These are phyloP conservation scores for Psilocybe cubensis DNA, from an alignment of 768 basidiomycete species.

Conservation along the genomic window DNA sequence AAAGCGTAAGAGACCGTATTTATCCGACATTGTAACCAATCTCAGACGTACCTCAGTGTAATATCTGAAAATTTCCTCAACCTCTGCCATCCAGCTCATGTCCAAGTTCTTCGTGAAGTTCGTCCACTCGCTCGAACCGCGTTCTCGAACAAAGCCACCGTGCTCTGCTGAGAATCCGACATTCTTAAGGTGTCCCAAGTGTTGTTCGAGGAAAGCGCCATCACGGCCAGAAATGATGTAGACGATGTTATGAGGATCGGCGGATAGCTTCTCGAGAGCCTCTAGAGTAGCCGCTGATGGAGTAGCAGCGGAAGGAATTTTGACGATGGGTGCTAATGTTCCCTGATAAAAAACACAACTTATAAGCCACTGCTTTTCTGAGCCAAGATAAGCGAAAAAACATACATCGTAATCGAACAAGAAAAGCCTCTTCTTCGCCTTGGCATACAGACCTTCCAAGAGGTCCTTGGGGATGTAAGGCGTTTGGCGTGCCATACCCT, in stretches of 20 bases:
- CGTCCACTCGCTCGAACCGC: constrained; percentile 68
- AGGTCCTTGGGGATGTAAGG: constrained; percentile 75
- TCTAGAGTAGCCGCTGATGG: constrained; percentile 76
- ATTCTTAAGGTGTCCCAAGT: constrained; percentile 80
- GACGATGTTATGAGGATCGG: constrained; percentile 88
- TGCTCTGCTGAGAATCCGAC: constrained; percentile 97
- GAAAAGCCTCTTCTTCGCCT: constrained; percentile 82
- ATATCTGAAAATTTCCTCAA: constrained; percentile 93
- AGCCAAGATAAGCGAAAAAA: constrained; percentile 17
- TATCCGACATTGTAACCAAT: neutral
- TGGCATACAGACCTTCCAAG: constrained; percentile 62
- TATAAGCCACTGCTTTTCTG: neutral
- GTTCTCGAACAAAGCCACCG: constrained; percentile 86
- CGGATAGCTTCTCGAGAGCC: constrained; percentile 71
- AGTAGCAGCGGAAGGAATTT: constrained; percentile 84
- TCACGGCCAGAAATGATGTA: constrained; percentile 99
- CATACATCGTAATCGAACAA: constrained; percentile 96
- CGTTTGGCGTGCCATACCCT: constrained; percentile 81
- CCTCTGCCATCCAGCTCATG: constrained; percentile 98
- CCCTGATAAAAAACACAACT: constrained; percentile 53
- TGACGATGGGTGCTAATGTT: constrained; percentile 96
- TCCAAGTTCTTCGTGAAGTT: constrained; percentile 93
- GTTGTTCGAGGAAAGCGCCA: constrained; percentile 87
- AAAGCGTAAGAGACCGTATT: constrained; percentile 11
- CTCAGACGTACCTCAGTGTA: constrained; percentile 80